Evolutionary conservation across 2,329 filamentous ascomycete genomes (phyloP), one percentile per base, ranked within the genome.

Genomic region (Fusarium sp.): DNA sequence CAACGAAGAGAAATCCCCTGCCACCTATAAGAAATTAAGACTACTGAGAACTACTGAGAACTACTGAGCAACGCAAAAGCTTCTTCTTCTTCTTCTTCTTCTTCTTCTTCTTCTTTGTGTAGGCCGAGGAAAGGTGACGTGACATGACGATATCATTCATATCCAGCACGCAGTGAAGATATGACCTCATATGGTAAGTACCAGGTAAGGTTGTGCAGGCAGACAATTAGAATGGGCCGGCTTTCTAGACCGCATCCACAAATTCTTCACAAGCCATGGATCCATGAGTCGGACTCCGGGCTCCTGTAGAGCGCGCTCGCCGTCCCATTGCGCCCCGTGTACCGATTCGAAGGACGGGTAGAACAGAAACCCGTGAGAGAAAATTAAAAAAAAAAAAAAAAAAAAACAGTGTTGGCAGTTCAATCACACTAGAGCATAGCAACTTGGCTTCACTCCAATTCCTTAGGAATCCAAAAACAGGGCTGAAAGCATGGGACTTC

Each of bases 141-240:
- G 27, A 35, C n/a, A n/a, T 62, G 58, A 43, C 48, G 31, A 35
- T 33, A 54, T 27, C 18, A n/a, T n/a, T n/a, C n/a, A n/a, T n/a
- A n/a, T n/a, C 25, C 43, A 37, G 21, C 45, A 17, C 25, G 13
- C 11, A 18, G 31, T 27, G 21, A n/a, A 35, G 29, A 17, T 58
- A 50, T 66, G 63, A 66, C 50, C 61, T 66, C 65, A 67, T 67
- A 20, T 35, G 40, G 18, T 40, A 17, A n/a, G n/a, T n/a, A n/a
- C n/a, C n/a, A n/a, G 20, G 14, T 6, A 21, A 25, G 33, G 31
- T 25, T 41, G 8, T 37, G 29, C 25, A 35, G 27, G 21, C 14
- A 55, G 20, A 15, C 25, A 33, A 25, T 33, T 29, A 25, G 25
- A 25, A 25, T 25, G 25, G 25, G 25, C 7, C 25, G 10, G 8